Base-by-base conservation (phyloP, 2,329 filamentous ascomycete species). In the Pseudogymnoascus sp. region DNA sequence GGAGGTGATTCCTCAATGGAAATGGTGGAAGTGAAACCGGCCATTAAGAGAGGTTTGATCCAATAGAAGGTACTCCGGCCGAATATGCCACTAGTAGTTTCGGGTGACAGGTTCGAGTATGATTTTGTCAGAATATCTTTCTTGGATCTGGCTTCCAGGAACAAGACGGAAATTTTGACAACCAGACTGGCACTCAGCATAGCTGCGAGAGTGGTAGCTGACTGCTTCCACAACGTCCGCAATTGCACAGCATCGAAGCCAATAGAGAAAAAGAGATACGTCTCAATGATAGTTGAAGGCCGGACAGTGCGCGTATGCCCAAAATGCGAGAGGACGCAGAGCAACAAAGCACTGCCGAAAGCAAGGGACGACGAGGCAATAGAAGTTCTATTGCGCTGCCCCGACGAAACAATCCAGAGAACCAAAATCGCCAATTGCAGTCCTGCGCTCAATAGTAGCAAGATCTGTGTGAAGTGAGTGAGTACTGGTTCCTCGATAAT, bases 171-270 rank as follows among this genome's bases (percentile, higher is more conserved):
- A 1, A 66, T 60, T 67, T 75, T 76, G 16, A 69, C 45, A 1
- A 47, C 68, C 3, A 75, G 64, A 0, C 68, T 67, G 0, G 70
- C 64, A 0, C 69, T 70, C 34, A 72, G 72, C 2, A 74, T 64
- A 21, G 61, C 63, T 2, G 63, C 40, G 2, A 57, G 14, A 23
- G 60, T 18, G 7, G 71, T 64, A 4, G 60, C 63, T 12, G 66
- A 64, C 5, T 73, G 70, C 2, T 81, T 71, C 73, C 77, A 81
- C 3, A 77, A 65, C 0, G 79, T 81, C 8, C 80, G 73, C 0
- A 72, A 70, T 64, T 77, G 77, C 0, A 74, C 73, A 3, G 75
- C 68, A 37, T 82, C 80, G 21, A 81, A 73, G 1, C 81, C 67
- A 0, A 78, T 67, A 1, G 77, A 77, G 1, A 81, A 31, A 7